phyloP scores from a whole-genome alignment of 257 asterid genomes.

The Knoxia roxburghii region DNA sequence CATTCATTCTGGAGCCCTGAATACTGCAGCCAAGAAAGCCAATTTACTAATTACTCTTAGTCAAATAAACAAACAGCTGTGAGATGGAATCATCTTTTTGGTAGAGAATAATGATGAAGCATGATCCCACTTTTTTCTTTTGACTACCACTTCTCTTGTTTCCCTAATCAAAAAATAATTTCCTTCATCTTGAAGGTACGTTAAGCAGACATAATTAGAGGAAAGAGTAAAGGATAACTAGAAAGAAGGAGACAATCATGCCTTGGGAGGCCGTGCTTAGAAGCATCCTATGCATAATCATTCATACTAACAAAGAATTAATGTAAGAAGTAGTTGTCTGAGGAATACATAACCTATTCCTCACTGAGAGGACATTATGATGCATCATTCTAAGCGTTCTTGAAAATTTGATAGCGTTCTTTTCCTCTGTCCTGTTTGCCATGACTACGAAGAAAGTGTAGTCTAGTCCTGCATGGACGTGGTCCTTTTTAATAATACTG shows the following conservation, averaged over 20 bases:
- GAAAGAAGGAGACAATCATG: constrained; percentile 27
- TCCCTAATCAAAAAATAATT: neutral
- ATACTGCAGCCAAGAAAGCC: no score
- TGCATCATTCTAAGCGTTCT: neutral
- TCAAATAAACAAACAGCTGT: neutral
- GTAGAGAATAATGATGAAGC: constrained; percentile 1
- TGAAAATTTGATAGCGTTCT: neutral
- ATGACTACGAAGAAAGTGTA: neutral
- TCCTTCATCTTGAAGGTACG: constrained; percentile 16
- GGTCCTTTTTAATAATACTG: constrained; percentile 6
- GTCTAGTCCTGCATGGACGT: neutral
- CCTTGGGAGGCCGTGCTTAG: constrained; percentile 25
- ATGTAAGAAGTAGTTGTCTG: no score
- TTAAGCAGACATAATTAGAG: constrained; percentile 6
- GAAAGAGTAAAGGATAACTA: constrained; percentile 17
- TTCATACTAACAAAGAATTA: no score
- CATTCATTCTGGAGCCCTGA: no score
- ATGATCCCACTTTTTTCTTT: neutral
- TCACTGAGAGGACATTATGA: no score
- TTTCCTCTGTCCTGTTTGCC: neutral
- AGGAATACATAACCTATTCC: neutral
- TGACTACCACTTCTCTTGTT: neutral
- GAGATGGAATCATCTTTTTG: neutral
- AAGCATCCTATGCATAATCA: constrained; percentile 53
- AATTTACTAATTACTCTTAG: neutral